Evolutionary conservation across 2,329 filamentous ascomycete genomes (phyloP), one percentile per base, ranked within the genome.

Genomic region (Claviceps arundinis): DNA sequence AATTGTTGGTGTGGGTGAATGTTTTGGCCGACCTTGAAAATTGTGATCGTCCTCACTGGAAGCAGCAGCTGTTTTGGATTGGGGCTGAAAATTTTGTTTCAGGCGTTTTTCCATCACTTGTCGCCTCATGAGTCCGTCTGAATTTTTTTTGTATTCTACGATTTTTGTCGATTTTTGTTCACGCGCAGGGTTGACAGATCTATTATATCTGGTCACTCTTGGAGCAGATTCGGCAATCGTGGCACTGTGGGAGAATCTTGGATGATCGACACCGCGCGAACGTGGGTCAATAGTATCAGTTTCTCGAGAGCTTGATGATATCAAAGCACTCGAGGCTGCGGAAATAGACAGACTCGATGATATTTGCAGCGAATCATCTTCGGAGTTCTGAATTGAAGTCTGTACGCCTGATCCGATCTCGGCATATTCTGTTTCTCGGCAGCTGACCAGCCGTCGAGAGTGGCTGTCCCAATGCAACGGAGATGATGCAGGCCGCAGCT

Each of bases 301-400:
- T 4, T 65, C 64, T 49, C 63, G 61, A 41, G 58, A 53, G 4
- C 60, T 60, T 6, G 59, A 59, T 9, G 70, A 65, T 43, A 65
- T 73, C 5, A 80, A 57, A 6, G 77, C 77, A 57, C 75, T 80
- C 5, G 77, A 78, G 16, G 77, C 77, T 43, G 77, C 77, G 49
- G 73, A 78, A 13, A 80, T 61, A 6, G 77, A 79, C 2, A 80
- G 65, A 1, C 73, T 63, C 2, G 76, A 75, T 11, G 74, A 67
- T 0, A 64, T 63, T 26, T 62, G 54, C 34, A 62, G 63, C 2
- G 61, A 57, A 45, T 65, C 69, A 19, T 76, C 74, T 13, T 69
- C 68, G 3, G 69, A 70, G 45, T 66, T 67, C 40, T 71, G 65
- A 22, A 58, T 47, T 9, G 63, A 59, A 43, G 59, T 59, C 37